Percentiles rank a stretch among this genome's conserved stretches.
Evolutionary conservation across 495 filamentous ascomycete genomes (phyloP).

Genomic region (Achaetomiella virescens): DNA sequence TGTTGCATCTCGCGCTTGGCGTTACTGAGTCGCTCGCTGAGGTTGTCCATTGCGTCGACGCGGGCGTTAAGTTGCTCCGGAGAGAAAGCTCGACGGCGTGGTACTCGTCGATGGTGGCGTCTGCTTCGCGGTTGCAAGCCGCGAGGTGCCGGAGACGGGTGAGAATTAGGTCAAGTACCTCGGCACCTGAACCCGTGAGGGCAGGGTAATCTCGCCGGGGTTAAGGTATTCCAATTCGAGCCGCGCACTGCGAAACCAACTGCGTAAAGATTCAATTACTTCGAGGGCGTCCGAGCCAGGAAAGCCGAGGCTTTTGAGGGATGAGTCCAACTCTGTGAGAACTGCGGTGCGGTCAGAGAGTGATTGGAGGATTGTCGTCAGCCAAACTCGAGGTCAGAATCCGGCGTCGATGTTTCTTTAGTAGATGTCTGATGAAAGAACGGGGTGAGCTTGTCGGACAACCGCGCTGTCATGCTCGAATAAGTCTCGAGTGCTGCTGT

Average conservation of each 20-base stretch:
- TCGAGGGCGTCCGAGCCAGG: constrained; percentile 40
- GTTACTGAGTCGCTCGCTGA: constrained; percentile 41
- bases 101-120: constrained; percentile 53
- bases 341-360: constrained; percentile 38
- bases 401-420: constrained; percentile 1
- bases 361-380: constrained; percentile 29
- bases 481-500: constrained; percentile 36
- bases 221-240: constrained; percentile 60
- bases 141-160: constrained; percentile 37
- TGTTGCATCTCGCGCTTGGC: constrained; percentile 33
- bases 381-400: constrained; percentile 27
- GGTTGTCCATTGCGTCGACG: constrained; percentile 34
- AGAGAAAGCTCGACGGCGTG: constrained; percentile 41
- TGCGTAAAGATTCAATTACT: constrained; percentile 46
- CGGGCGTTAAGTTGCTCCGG: constrained; percentile 43
- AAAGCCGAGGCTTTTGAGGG: constrained; percentile 52
- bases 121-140: constrained; percentile 44
- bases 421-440: background rate
- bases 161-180: constrained; percentile 42
- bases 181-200: constrained; percentile 40
- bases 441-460: constrained; percentile 28
- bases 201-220: constrained; percentile 54
- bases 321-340: constrained; percentile 28
- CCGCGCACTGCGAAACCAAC: constrained; percentile 57
- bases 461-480: constrained; percentile 25